Evolutionary conservation across 345 rosid genomes (phyloP), one percentile per base, ranked within the genome.

Genomic region (Ricinus communis): DNA sequence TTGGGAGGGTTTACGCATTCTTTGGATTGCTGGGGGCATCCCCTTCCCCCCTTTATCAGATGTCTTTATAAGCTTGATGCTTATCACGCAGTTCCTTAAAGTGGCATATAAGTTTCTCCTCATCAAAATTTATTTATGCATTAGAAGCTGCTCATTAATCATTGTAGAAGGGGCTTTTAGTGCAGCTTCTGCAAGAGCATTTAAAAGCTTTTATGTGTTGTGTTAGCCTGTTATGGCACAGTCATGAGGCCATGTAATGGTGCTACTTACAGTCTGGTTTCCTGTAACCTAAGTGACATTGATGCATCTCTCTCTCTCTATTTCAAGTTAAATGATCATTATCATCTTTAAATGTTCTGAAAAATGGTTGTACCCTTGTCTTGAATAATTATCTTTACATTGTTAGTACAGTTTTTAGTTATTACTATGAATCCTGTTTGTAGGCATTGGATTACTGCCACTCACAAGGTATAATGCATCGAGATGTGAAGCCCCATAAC

Each of bases 401-500:
- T 53, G 28, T 10, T 53, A 27, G 8, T 53, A 7, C 16, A 36
- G 12, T 22, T 36, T 36, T 53, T 3, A n/a, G 16, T 14, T 71
- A 41, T 49, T 71, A 19, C 43, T 33, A 11, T 66, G 9, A 18
- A 62, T 59, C 38, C 63, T 79, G 55, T 74, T 41, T 79, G 76
- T 68, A 95, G 99, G 99, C 99, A 5, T 80, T 95, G 87, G 99
- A 92, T 80, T 90, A 83, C 77, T 92, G 99, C 81, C 99, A 95
- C 82, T 90, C 99, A 1, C 97, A 90, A 82, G 98, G 98, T 64
- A 94, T 94, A 62, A 94, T 94, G 98, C 98, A 94, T 77, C 89
- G 97, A 73, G 99, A 95, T 84, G 99, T 95, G 75, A 95, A 92
- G 79, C 99, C 99, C 19, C 99, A 95, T 80, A 95, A 95, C 81